Evolutionary conservation across 2,329 filamentous ascomycete species (phyloP), one percentile per base, ranked within the genome.

Genomic region (Juglanconis juglandina): DNA sequence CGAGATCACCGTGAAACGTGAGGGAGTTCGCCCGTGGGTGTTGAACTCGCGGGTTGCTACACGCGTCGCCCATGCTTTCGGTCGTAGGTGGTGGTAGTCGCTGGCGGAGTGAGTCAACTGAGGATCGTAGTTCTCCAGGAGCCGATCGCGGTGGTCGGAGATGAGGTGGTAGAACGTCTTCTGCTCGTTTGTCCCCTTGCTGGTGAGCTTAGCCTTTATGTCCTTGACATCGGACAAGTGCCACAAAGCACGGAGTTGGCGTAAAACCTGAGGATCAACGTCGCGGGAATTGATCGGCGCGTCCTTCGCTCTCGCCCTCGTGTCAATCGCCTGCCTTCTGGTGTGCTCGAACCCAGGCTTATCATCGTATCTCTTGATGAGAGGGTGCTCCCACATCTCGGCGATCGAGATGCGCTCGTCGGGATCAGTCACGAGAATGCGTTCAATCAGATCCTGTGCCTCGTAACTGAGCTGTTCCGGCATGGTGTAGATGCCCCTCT

Each of bases 81-180:
- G 84, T 59, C 80, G 81, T 42, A 58, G 39, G 68, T 96, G 92
- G 68, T 97, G 94, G 68, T 96, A 95, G 69, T 98, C 94, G 73
- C 92, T 96, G 59, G 88, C 84, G 1, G 94, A 96, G 70, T 95
- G 90, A n/a, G 85, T 85, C 58, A 97, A 78, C 30, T 90, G 84
- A 35, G 87, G 87, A 61, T 89, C 89, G 70, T 95, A 98, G 69
- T 96, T 91, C 71, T 98, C 93, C 1, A 96, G 75, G 66, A 95
- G 88, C 64, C 91, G 87, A 65, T 96, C 87, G 49, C 91, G 85
- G 72, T 96, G 96, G 72, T 88, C 89, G 65, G 89, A 76, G 7
- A 99, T 82, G 24, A 96, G 83, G 74, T 87, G 89, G 73, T 98
- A 99, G 73, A 98, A 97, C 66, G 94, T 83, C 70, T 96, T 96